phyloP scores from a whole-genome alignment of 2,329 filamentous ascomycete species.

The Aspergillus eucalypticola region DNA sequence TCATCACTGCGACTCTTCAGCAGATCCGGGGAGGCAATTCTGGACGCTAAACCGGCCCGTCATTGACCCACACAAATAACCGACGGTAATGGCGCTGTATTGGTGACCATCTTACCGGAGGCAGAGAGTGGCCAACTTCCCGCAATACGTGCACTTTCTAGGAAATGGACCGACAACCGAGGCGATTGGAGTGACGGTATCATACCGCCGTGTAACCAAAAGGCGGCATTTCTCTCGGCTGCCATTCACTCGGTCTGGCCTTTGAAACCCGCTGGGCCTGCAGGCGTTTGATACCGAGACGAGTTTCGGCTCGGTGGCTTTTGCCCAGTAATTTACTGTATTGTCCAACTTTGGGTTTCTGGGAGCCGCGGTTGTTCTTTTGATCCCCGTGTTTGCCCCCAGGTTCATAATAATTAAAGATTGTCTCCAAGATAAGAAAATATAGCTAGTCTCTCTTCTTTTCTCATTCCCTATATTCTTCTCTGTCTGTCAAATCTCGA shows the following conservation, averaged over 20 bases:
- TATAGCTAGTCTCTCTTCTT: not conserved
- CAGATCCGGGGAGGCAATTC: too few relatives aligned
- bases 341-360: conserved; percentile 13
- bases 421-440: not conserved
- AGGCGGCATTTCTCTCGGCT: conserved; percentile 31
- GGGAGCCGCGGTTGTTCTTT: conserved; percentile 19
- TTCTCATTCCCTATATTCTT: conserved; percentile 2
- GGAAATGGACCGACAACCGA: conserved; percentile 24
- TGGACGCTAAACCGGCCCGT: not conserved
- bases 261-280: conserved; percentile 1
- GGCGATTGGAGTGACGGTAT: conserved; percentile 27
- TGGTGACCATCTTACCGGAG: not conserved
- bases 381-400: conserved; percentile 5
- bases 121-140: not conserved
- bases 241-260: not conserved
- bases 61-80: not conserved
- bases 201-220: conserved; percentile 20
- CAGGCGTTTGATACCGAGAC: not conserved
- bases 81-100: not conserved
- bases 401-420: conserved; percentile 8
- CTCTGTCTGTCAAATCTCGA: not conserved
- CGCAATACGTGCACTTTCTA: too few relatives aligned
- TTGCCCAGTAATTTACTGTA: not conserved
- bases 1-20: too few relatives aligned
- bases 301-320: conserved; percentile 12